Percentiles rank a stretch among this genome's conserved stretches.
Conservation (phyloP, 306 rosid species). For the Quercus rubra region DNA sequence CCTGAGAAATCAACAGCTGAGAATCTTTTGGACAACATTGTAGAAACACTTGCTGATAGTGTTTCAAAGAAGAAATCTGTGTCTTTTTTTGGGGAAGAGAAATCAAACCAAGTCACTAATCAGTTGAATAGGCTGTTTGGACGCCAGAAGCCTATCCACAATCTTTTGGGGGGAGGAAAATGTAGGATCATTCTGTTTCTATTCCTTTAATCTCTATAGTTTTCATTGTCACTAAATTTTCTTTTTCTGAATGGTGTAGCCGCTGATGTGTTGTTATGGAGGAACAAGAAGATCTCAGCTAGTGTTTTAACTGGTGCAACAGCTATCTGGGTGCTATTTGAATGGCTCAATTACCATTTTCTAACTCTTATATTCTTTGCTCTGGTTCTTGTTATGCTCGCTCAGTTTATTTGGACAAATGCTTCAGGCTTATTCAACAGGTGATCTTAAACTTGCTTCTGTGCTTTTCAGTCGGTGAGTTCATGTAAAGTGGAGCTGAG, state of each 20-base stretch:
- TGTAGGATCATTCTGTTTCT: constrained; percentile 40
- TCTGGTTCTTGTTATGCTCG: constrained; percentile 66
- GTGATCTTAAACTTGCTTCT: constrained; percentile 31
- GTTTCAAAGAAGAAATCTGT: constrained; percentile 39
- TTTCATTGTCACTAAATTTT: background rate
- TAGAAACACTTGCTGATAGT: constrained; percentile 53
- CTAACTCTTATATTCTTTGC: constrained; percentile 57
- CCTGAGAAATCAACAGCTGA: constrained; percentile 58
- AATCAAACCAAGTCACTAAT: constrained; percentile 39
- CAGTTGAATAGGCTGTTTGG: constrained; percentile 72
- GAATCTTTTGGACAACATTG: constrained; percentile 45
- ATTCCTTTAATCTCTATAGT: constrained; percentile 9
- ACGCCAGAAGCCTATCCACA: constrained; percentile 76
- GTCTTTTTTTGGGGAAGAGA: constrained; percentile 58
- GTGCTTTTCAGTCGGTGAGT: constrained; percentile 6
- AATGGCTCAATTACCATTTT: constrained; percentile 86
- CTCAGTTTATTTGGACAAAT: constrained; percentile 78
- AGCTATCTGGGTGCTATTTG: constrained; percentile 78
- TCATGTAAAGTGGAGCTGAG: constrained; percentile 1
- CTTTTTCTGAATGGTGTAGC: constrained; percentile 44
- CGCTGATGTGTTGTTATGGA: constrained; percentile 94
- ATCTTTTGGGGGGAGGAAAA: constrained; percentile 90
- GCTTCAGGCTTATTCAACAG: constrained; percentile 61
- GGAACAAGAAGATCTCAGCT: constrained; percentile 95
- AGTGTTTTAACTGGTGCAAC: constrained; percentile 73